phyloP scores from a whole-genome alignment of 2,329 filamentous ascomycete species.

The Ascochyta koolunga region DNA sequence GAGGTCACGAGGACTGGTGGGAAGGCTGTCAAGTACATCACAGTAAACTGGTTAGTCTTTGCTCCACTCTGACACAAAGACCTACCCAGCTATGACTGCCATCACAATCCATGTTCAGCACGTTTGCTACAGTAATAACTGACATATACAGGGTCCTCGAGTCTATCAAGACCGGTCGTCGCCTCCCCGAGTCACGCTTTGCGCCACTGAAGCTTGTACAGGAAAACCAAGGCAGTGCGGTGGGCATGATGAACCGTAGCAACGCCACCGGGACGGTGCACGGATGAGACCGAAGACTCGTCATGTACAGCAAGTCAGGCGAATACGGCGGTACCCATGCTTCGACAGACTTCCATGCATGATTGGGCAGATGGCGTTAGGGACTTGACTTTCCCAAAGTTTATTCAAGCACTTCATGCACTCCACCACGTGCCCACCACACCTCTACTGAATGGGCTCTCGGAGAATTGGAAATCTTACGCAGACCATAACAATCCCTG shows the following conservation, averaged over 20 bases:
- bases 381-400: not conserved
- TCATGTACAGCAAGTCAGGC: slow-evolving; percentile 4
- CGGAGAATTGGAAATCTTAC: not conserved
- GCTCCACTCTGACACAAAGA: not conserved
- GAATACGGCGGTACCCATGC: not conserved
- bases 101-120: not conserved
- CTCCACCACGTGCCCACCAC: slow-evolving; percentile 1
- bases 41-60: slow-evolving; percentile 70
- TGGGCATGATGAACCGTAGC: slow-evolving; percentile 19
- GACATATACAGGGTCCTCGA: slow-evolving; percentile 71
- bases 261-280: slow-evolving; percentile 11
- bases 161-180: slow-evolving; percentile 75
- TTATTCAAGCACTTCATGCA: not conserved
- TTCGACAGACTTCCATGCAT: slow-evolving; percentile 1
- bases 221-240: slow-evolving; percentile 35
- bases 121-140: slow-evolving; percentile 10
- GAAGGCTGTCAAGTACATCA: slow-evolving; percentile 77
- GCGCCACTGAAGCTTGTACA: slow-evolving; percentile 47
- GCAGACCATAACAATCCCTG: not conserved
- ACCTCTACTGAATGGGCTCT: not conserved
- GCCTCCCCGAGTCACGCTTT: slow-evolving; percentile 77
- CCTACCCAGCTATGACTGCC: not conserved
- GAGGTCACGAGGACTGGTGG: slow-evolving; percentile 74
- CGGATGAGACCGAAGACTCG: slow-evolving; percentile 9
- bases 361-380: not conserved